Percentiles rank a stretch among this genome's conserved stretches.
These are phyloP conservation scores for Cystobasidium onofrii DNA, from an alignment of 768 basidiomycete genomes.

Conservation along the genomic window DNA sequence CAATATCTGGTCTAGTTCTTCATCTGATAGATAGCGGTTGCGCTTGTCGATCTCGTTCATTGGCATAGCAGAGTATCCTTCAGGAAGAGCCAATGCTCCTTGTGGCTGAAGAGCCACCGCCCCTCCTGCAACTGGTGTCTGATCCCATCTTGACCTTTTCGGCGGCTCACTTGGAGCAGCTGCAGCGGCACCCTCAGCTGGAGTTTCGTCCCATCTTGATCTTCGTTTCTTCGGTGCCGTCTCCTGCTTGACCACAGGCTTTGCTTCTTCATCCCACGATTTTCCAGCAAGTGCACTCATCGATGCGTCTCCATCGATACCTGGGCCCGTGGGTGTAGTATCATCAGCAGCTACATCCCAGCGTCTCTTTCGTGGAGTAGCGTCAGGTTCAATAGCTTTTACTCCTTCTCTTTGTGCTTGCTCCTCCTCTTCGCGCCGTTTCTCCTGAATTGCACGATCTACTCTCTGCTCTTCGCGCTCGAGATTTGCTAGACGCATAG, in stretches of 20 bases:
- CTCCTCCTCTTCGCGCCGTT: conserved; percentile 68
- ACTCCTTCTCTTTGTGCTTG: conserved; percentile 68
- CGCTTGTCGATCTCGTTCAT: conserved; percentile 76
- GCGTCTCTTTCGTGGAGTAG: conserved; percentile 58
- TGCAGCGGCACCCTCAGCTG: conserved; percentile 51
- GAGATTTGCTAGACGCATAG: conserved; percentile 80
- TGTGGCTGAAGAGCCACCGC: conserved; percentile 49
- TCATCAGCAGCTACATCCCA: conserved; percentile 58
- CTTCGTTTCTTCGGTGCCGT: conserved; percentile 75
- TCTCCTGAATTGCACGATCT: conserved; percentile 70
- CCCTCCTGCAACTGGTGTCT: conserved; percentile 62
- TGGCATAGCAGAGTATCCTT: conserved; percentile 42
- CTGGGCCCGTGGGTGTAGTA: conserved; percentile 41
- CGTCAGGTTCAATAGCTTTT: conserved; percentile 53
- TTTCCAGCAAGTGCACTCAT: conserved; percentile 55
- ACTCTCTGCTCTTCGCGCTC: conserved; percentile 79
- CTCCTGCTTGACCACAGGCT: conserved; percentile 57
- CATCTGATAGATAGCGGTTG: conserved; percentile 89
- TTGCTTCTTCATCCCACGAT: conserved; percentile 46
- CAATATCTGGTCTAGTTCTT: conserved; percentile 85
- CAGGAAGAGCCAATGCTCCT: conserved; percentile 33
- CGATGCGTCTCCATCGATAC: conserved; percentile 59
- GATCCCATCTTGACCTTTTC: conserved; percentile 94
- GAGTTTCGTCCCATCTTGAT: conserved; percentile 92
- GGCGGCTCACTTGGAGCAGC: conserved; percentile 57